Evolutionary conservation across 768 basidiomycete species (phyloP), one percentile per base, ranked within the genome.

Genomic region (Boletus patriciae): DNA sequence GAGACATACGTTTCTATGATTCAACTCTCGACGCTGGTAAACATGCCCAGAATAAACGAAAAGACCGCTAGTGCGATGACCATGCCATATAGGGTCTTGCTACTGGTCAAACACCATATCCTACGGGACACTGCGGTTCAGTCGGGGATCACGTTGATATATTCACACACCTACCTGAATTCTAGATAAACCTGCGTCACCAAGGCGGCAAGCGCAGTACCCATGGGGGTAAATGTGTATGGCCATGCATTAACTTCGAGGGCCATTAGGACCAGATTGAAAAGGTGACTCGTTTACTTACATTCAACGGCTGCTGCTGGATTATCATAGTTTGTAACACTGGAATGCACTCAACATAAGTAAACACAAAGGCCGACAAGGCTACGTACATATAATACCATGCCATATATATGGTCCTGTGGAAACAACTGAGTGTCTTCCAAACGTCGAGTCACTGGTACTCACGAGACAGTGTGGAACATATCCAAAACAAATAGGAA

Each of bases 101-200:
- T 65, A 0, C 9, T 11, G 8, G 59, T 62, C 34, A 66, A 38
- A 12, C 58, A 37, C 53, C 50, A 58, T 29, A 67, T 62, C 52
- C 66, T 66, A 31, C 21, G 16, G n/a, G 1, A 34, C 2, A 19
- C 38, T 6, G 45, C 33, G 12, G n/a, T 23, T 53, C 18, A 41
- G 37, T n/a, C 36, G n/a, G 19, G 3, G 21, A 19, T 33, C 4
- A 4, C 4, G 19, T 10, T 19, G 4, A 31, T 13, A 15, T 25
- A 29, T 31, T 1, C 21, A 12, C 16, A 55, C 19, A 53, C 74
- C 25, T 50, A 76, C 80, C 81, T 76, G 60, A 77, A 73, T 0
- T 72, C 75, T 23, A 83, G 68, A 68, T 81, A 83, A 25, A 69
- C 47, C 59, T 84, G 82, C 1, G 81, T 80, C 16, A 82, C 69